Base-by-base conservation (phyloP, 148 eudicot species). In the Rheum nobile region DNA sequence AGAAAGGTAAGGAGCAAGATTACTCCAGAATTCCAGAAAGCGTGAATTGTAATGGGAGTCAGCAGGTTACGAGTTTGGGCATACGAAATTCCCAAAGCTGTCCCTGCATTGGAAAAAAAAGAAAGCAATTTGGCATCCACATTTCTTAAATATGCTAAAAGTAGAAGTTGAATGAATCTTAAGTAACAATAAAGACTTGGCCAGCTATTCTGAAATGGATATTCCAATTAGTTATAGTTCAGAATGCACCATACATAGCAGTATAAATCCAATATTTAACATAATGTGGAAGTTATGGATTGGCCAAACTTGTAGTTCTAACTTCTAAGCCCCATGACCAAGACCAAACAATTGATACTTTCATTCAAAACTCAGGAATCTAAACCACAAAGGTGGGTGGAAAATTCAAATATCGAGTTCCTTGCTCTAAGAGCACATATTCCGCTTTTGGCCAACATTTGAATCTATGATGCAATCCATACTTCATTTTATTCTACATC, bases 11-110 rank as follows among this genome's bases (percentile, higher is more conserved):
- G 97, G 80, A 95, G 81, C 82, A 95, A 82, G 77, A 95, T 88
- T 54, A 91, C 97, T 47, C 98, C 98, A 19, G 98, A 91, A 85
- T 95, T 95, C 97, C 98, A 95, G 46, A 95, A 46, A 21, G 97
- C 85, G 69, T 95, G 98, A 72, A 95, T 88, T 16, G 88, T 87
- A 77, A 95, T 91, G 55, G 98, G 89, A 57, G 98, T 88, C 72
- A 91, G 81, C 81, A 95, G 88, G 83, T 95, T 95, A 71, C 93
- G 96, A 42, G 98, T 95, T 79, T 95, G 98, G 82, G 98, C 96
- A 78, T 95, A 95, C 41, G 98, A 91, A 42, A 95, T 79, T 55
- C 98, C 98, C 87, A 95, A 81, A 54, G 87, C 87, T 74, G 83
- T 81, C 73, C 98, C 98, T 95, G 73, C 34, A 43, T 39, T 22